Base-by-base conservation (phyloP, 2,329 filamentous ascomycete genomes). In the Akanthomyces lecanii region DNA sequence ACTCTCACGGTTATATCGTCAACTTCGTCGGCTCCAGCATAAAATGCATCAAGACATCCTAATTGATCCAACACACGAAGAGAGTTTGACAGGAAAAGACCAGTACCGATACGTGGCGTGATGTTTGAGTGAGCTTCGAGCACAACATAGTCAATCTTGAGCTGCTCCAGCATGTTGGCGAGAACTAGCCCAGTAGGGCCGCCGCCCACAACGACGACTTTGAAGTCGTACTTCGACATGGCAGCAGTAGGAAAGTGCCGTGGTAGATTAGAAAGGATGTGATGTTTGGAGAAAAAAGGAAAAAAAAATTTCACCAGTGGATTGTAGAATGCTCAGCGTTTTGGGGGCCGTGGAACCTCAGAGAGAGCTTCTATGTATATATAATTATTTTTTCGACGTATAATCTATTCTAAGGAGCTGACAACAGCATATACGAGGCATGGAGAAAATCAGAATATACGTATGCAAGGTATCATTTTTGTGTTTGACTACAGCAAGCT, bases 51-150 rank as follows among this genome's bases (percentile, higher is more conserved):
- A 38, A 72, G 74, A 21, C 71, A 68, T 1, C 66, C 68, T 0
- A 85, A 67, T 67, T 85, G 82, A 55, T 83, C 81, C 1, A 84
- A 66, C 11, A 85, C 78, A 0, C 77, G 74, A 6, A 71, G 63
- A 1, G 78, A 78, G 44, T 80, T 74, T 1, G 81, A 74, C 0
- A 84, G 65, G 1, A 74, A 79, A 40, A 85, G 79, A 12, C 75
- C 77, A 0, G 81, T 81, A 1, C 83, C 82, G 0, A 78, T 70
- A 47, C 76, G 72, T 0, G 81, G 80, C 0, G 76, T 76, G 25
- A 83, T 75, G 0, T 75, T 68, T 0, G 65, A 33, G 57, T 78
- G 71, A 0, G 72, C 71, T 66, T 85, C 82, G 0, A 85, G 75
- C 0, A 85, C 64, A 5, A 81, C 65, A 67, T 79, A 84, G 65